Evolutionary conservation across 345 rosid species (phyloP).

Genomic region (Linum usitatissimum): DNA sequence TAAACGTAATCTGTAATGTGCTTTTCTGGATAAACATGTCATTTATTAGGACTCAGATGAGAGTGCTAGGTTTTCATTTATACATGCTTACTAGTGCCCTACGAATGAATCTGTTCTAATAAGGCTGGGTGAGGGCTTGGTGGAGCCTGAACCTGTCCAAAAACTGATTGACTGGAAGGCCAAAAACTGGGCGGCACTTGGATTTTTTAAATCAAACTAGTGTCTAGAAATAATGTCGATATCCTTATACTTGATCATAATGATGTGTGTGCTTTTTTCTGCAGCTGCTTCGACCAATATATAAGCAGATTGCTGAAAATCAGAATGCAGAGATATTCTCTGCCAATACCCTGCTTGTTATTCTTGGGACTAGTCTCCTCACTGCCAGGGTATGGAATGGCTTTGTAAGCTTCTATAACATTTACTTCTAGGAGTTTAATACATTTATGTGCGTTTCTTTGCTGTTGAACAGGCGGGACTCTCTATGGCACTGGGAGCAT

Average conservation of each 20-base stretch:
- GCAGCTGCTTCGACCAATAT: slow-evolving; percentile 97
- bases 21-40: no score
- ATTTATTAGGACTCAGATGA: no score
- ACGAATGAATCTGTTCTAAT: neutral
- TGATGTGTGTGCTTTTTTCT: slow-evolving; percentile 2
- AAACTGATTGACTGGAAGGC: neutral
- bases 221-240: neutral
- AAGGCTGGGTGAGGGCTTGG: neutral
- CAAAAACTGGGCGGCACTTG: neutral
- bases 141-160: no score
- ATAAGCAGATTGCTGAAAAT: slow-evolving; percentile 94
- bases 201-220: neutral
- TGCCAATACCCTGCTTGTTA: slow-evolving; percentile 90
- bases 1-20: no score
- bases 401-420: slow-evolving; percentile 9
- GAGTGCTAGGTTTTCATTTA: no score
- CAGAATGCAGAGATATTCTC: slow-evolving; percentile 98
- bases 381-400: slow-evolving; percentile 79
- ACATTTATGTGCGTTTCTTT: slow-evolving; percentile 10
- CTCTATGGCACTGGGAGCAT: slow-evolving; percentile 98
- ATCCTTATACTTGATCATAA: neutral
- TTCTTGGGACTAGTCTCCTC: slow-evolving; percentile 95
- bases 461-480: slow-evolving; percentile 78
- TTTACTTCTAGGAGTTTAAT: neutral
- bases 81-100: neutral